These are phyloP conservation scores for Stipa capillata DNA, from an alignment of 176 grass and related monocot species.

Conservation along the genomic window DNA sequence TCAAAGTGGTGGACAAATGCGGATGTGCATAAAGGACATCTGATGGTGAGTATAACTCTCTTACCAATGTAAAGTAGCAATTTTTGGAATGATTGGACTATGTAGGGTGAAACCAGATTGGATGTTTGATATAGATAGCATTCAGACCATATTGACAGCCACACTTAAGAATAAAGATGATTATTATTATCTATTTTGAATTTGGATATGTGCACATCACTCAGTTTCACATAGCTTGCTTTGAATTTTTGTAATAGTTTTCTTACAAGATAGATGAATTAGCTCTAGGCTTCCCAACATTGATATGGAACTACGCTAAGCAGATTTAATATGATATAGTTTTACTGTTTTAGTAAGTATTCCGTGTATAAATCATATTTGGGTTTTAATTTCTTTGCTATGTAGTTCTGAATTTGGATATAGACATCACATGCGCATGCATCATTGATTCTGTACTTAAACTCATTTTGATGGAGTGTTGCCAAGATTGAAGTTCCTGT, in stretches of 20 bases:
- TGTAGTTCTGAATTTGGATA: no score
- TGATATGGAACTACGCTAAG: neutral
- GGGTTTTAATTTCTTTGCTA: neutral
- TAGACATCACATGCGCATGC: no score
- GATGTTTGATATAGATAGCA: neutral
- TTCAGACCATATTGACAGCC: neutral
- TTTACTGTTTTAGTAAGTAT: neutral
- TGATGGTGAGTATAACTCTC: slow-evolving; percentile 23
- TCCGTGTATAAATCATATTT: neutral
- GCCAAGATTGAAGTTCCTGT: no score
- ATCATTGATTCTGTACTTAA: neutral
- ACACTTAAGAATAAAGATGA: neutral
- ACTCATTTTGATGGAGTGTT: neutral
- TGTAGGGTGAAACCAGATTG: neutral
- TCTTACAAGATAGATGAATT: neutral
- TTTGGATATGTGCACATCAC: neutral
- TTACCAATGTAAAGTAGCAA: neutral
- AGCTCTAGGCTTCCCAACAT: neutral
- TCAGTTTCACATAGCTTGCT: neutral
- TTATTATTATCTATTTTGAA: no score
- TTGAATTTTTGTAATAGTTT: neutral
- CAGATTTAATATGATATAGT: no score
- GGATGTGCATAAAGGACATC: slow-evolving; percentile 26
- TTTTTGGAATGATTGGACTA: neutral
- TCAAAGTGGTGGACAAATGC: slow-evolving; percentile 13